phyloP scores from a whole-genome alignment of 805 yeast species.

The Saccharomycopsis capsularis region DNA sequence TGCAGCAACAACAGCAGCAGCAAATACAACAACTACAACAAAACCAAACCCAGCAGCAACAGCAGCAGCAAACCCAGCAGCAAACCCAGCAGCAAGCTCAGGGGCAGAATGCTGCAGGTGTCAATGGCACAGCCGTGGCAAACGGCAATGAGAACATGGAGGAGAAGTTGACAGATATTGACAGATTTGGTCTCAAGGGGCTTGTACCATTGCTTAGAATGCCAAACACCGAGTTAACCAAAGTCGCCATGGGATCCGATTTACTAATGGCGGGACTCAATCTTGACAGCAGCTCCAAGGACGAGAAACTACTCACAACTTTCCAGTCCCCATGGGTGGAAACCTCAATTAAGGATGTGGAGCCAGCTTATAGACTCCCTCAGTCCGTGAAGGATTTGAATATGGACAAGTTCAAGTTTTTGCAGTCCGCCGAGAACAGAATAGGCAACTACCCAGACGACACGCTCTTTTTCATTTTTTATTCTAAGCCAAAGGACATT shows the following conservation, averaged over 20 bases:
- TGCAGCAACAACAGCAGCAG: conserved; percentile 6
- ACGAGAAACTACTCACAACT: conserved; percentile 45
- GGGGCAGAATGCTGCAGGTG: conserved; percentile 6
- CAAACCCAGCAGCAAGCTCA: conserved; percentile 4
- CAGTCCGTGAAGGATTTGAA: conserved; percentile 34
- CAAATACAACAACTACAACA: conserved; percentile 11
- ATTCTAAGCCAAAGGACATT: conserved; percentile 87
- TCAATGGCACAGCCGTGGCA: not conserved
- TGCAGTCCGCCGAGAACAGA: conserved; percentile 38
- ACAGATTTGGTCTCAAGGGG: conserved; percentile 62
- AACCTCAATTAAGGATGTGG: conserved; percentile 82
- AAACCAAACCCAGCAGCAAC: not conserved
- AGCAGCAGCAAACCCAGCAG: conserved; percentile 6
- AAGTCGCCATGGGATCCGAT: conserved; percentile 72
- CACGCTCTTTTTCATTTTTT: conserved; percentile 87
- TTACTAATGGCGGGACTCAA: conserved; percentile 60
- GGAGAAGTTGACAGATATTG: conserved; percentile 37
- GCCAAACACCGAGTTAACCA: conserved; percentile 56
- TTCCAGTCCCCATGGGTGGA: conserved; percentile 95
- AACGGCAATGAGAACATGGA: conserved; percentile 20
- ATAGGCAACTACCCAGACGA: conserved; percentile 67
- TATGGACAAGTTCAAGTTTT: conserved; percentile 20
- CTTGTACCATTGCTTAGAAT: conserved; percentile 50
- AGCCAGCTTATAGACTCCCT: conserved; percentile 72
- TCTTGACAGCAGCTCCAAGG: conserved; percentile 33